These are phyloP conservation scores for Penicillium simplicissimum DNA, from an alignment of 495 filamentous ascomycete species.

Conservation along the genomic window DNA sequence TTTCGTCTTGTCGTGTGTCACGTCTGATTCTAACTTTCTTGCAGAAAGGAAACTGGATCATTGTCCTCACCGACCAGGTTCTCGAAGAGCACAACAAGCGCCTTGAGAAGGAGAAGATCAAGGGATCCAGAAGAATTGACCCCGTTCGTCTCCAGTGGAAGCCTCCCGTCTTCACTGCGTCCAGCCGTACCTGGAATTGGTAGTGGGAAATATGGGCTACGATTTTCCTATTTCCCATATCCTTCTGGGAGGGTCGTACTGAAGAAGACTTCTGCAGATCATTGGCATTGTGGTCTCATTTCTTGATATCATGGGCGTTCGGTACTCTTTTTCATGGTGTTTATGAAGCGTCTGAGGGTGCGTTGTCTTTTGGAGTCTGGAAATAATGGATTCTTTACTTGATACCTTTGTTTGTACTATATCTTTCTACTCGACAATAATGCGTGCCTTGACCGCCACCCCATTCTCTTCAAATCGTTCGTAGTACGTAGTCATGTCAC, in stretches of 20 bases:
- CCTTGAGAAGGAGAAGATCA: conserved; percentile 72
- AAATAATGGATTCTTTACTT: background rate
- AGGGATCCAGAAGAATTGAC: conserved; percentile 75
- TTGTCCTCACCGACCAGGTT: conserved; percentile 79
- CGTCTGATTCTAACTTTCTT: conserved; percentile 25
- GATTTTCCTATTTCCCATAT: no score
- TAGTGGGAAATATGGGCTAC: conserved; percentile 39
- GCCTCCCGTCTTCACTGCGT: conserved; percentile 90
- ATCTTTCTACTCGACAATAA: background rate
- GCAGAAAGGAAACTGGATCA: conserved; percentile 87
- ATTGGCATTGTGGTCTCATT: background rate
- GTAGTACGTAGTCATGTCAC: background rate
- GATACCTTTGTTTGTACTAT: conserved; percentile 10
- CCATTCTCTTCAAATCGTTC: background rate
- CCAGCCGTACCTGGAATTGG: conserved; percentile 94
- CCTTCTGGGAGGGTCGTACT: no score
- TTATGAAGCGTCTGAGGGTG: background rate
- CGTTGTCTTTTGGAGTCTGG: conserved; percentile 5
- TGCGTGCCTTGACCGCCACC: background rate
- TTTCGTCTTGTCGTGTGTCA: background rate
- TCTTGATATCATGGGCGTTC: background rate
- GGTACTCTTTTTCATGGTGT: conserved; percentile 7
- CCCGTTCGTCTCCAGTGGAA: conserved; percentile 85
- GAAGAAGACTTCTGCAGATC: no score
- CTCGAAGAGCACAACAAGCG: conserved; percentile 73